These are phyloP conservation scores for Buddleja alternifolia DNA, from an alignment of 257 asterid genomes.

Conservation along the genomic window DNA sequence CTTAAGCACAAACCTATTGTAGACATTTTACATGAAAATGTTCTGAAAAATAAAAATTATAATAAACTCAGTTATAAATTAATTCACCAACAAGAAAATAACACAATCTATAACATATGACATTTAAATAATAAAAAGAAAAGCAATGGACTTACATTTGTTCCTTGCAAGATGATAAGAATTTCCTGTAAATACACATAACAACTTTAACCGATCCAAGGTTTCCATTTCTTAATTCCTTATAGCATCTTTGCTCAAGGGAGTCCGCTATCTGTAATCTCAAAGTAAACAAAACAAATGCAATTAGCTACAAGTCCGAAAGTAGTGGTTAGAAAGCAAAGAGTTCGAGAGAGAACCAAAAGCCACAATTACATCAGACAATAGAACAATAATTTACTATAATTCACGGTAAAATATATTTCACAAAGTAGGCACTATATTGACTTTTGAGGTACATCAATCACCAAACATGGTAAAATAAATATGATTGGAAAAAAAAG, in stretches of 20 bases:
- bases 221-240: conserved; percentile 85
- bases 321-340: not conserved
- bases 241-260: conserved; percentile 95
- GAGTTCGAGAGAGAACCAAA: conserved; percentile 2
- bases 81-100: conserved; percentile 14
- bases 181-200: conserved; percentile 81
- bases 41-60: no score
- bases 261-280: conserved; percentile 70
- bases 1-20: no score
- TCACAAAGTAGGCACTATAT: not conserved
- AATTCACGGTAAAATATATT: not conserved
- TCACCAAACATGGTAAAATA: not conserved
- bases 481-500: not conserved
- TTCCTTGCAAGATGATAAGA: conserved; percentile 84
- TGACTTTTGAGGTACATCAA: not conserved
- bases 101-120: not conserved
- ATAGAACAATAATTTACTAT: not conserved
- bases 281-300: conserved; percentile 27
- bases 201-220: conserved; percentile 73
- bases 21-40: no score
- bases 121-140: not conserved
- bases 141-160: conserved; percentile 67
- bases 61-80: not conserved
- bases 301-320: not conserved
- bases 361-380: conserved; percentile 2